Evolutionary conservation across 1,139 yeast genomes (phyloP).

Genomic region (Trichomonascaceae sp.): DNA sequence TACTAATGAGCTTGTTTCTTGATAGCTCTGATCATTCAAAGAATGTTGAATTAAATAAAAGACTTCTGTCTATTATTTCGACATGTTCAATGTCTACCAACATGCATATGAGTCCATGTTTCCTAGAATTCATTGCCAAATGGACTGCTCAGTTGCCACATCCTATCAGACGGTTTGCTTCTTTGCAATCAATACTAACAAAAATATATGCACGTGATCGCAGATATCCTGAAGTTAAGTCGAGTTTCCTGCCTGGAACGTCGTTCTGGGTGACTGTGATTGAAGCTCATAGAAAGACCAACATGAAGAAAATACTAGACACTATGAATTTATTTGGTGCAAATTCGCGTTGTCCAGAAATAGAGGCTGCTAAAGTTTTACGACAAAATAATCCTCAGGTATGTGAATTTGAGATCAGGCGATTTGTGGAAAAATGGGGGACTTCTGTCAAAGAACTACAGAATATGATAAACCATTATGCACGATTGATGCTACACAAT

Average conservation of each 20-base stretch:
- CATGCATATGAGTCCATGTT: background rate
- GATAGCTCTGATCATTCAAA: background rate
- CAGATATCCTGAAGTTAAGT: background rate
- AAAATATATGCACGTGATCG: background rate
- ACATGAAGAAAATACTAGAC: background rate
- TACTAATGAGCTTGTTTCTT: background rate
- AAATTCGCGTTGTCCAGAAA: background rate
- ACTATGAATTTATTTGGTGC: conserved; percentile 1
- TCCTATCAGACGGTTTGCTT: conserved; percentile 1
- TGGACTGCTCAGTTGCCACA: conserved; percentile 10
- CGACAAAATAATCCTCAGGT: background rate
- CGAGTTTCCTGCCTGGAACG: background rate
- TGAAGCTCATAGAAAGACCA: background rate
- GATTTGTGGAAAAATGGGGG: conserved; percentile 2
- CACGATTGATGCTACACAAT: background rate
- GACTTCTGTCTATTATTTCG: background rate
- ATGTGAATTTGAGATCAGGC: conserved; percentile 2
- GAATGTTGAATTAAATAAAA: background rate
- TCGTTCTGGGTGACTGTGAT: conserved; percentile 4
- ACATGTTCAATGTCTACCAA: background rate
- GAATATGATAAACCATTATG: background rate
- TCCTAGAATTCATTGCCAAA: conserved; percentile 4
- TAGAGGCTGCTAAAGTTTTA: conserved; percentile 2
- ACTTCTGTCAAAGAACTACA: background rate
- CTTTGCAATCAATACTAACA: background rate